Evolutionary conservation across 1,284 basidiomycete genomes (phyloP), one percentile per base, ranked within the genome.

Genomic region (Laetiporus sulphureus): DNA sequence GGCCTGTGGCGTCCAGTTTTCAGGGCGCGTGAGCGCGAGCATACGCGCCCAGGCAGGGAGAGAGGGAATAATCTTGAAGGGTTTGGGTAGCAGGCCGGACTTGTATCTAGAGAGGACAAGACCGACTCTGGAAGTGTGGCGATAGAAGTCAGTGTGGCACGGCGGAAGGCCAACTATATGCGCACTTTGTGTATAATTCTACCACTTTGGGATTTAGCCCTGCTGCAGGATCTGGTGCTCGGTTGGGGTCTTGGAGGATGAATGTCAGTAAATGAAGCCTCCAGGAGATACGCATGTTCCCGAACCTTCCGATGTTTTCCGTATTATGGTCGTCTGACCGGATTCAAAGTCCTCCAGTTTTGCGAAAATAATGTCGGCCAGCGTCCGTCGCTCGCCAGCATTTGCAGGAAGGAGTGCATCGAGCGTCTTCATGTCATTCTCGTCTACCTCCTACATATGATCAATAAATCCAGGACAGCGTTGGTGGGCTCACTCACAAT

Each of bases 11-110:
- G 91, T 91, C 96, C 96, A 99, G 54, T 81, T 78, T 63, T 91
- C 84, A 1, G 96, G 96, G 47, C 78, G 74, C 15, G 96, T 99
- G 39, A 99, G 77, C 22, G 95, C 92, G 39, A 99, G 79, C 48
- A 99, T 83, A 41, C 92, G 87, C 6, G 94, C 93, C 96, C 96
- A 99, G 50, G 91, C 85, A 5, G 91, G 90, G 18, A 98, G 79
- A 4, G 94, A 91, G 3, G 96, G 96, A 23, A 99, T 87, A 45
- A 99, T 91, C 72, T 99, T 99, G 80, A 99, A 95, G 1, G 93
- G 78, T 69, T 99, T 99, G 15, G 96, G 96, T 0, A 99, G 73
- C 1, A 93, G 86, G 2, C 95, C 95, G 6, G 94, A 96, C 58
- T 91, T 94, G 74, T 99, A 98, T 42, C 85, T 83, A 33, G 80